phyloP scores from a whole-genome alignment of 176 grass and related monocot species.

The Themeda triandra region DNA sequence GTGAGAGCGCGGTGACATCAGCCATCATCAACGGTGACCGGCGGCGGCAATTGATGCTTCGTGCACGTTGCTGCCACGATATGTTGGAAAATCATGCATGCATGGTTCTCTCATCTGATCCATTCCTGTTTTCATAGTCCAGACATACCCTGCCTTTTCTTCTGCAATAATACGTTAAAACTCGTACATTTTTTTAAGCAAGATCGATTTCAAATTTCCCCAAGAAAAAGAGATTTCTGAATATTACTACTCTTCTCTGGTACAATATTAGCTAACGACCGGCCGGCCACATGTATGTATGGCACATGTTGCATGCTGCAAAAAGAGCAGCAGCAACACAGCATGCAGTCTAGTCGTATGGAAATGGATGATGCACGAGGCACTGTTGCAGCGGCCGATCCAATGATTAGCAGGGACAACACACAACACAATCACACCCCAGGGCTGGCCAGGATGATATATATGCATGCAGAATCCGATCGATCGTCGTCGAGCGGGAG shows the following conservation, averaged over 20 bases:
- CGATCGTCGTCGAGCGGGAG: background rate
- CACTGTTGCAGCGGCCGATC: conserved; percentile 12
- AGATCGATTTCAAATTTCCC: background rate
- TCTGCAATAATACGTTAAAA: too few relatives aligned
- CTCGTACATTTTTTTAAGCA: too few relatives aligned
- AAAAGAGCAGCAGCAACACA: conserved; percentile 9
- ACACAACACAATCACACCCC: conserved; percentile 29
- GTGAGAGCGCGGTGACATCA: background rate
- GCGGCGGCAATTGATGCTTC: conserved; percentile 9
- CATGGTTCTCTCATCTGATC: too few relatives aligned
- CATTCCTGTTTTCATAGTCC: too few relatives aligned
- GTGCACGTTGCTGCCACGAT: conserved; percentile 9
- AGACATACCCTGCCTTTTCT: too few relatives aligned
- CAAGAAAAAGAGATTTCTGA: background rate
- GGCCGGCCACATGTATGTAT: background rate
- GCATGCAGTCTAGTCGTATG: background rate
- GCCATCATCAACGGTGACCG: background rate
- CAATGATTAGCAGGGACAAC: conserved; percentile 36
- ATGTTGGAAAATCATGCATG: background rate
- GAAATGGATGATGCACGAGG: background rate
- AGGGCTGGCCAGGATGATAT: background rate
- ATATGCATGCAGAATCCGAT: conserved; percentile 30
- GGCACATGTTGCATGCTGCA: background rate
- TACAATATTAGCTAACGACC: background rate
- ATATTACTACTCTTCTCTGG: too few relatives aligned